Base-by-base conservation (phyloP, 1,284 basidiomycete genomes). In the Apiotrichum montevideense region DNA sequence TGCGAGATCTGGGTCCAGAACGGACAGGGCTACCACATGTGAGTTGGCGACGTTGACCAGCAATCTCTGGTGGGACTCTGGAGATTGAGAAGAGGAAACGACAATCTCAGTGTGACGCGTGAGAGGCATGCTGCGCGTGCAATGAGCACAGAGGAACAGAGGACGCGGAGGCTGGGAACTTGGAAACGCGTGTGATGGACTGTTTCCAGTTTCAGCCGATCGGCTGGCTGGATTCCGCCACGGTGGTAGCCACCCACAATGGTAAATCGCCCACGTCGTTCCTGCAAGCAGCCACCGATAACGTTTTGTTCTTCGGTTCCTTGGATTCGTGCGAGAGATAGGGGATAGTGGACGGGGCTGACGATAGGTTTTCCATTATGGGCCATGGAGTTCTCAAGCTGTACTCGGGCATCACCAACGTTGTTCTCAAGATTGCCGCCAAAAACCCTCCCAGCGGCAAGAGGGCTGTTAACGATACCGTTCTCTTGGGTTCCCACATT, bases 401-500 rank as follows among this genome's bases (percentile, higher is more conserved):
- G 37, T 98, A 98, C 66, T 84, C 87, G 21, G 82, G 88, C 65
- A 83, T 98, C 52, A 84, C 85, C 37, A 98, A 98, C 74, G 85
- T 97, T 67, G 80, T 98, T 55, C 81, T 98, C 5, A 88, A 90
- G 48, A 80, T 98, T 44, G 92, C 90, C 6, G 64, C 74, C 1
- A 61, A 65, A 50, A 54, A 72, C 39, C 70, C 73, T 6, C 68
- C 69, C 0, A 66, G 63, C 4, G 66, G 62, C 42, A 84, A 93
- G 66, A 10, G 76, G 80, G 3, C 80, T 80, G 91, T 90, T 68
- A 83, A 85, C 51, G 85, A 94, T 61, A 87, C 92, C 0, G 82
- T 97, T 1, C 81, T 98, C 39, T 82, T 95, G 49, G 97, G 97
- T 64, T 79, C 92, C 0, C 95, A 98, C 77, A 79, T 98, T 41